Evolutionary conservation across 2,329 filamentous ascomycete species (phyloP).

Genomic region (Botrytis fabae): DNA sequence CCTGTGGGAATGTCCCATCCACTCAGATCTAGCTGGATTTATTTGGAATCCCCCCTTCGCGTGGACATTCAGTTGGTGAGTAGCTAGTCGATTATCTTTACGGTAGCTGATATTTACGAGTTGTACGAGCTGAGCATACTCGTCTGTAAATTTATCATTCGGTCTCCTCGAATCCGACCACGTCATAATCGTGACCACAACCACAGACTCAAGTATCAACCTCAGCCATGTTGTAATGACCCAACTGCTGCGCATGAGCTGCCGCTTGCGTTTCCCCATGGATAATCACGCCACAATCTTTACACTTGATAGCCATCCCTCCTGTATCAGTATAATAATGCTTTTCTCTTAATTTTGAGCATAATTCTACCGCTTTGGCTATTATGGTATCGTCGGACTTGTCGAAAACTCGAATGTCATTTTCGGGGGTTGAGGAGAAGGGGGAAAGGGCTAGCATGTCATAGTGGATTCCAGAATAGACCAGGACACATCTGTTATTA

Average conservation of each 20-base stretch:
- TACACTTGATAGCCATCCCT: conserved; percentile 76
- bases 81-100: neutral
- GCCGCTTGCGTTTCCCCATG: conserved; percentile 64
- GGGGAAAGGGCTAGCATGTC: conserved; percentile 78
- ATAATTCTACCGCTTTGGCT: conserved; percentile 63
- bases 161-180: neutral
- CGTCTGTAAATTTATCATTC: neutral
- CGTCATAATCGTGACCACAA: neutral
- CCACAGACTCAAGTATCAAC: conserved; percentile 37
- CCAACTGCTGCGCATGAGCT: conserved; percentile 61
- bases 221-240: conserved; percentile 59
- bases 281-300: conserved; percentile 67
- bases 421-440: conserved; percentile 56
- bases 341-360: conserved; percentile 63
- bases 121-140: neutral
- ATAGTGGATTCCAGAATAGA: conserved; percentile 93
- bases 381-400: conserved; percentile 65
- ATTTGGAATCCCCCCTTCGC: too few species aligned
- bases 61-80: neutral
- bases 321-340: conserved; percentile 91
- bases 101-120: neutral
- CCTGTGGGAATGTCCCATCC: neutral
- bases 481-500: conserved; percentile 65
- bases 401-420: conserved; percentile 64
- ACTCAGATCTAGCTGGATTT: neutral